A percentile compares a stretch with the other conserved stretches of the same genome.
Evolutionary conservation across 164 flowering plant genomes (phyloP).

Genomic region (Sextonia rubra): DNA sequence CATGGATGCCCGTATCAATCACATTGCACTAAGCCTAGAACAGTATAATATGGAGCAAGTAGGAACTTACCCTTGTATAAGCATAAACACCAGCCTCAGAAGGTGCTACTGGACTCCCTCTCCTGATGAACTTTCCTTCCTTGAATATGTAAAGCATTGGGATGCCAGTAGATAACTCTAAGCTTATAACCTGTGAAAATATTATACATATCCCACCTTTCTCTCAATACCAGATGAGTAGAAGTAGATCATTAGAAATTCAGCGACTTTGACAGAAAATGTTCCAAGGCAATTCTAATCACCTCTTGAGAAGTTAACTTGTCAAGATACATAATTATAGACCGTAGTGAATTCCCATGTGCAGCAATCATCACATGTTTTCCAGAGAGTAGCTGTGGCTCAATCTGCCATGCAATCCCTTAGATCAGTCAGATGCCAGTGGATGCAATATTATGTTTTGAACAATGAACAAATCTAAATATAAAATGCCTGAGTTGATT

Average conservation of each 20-base stretch:
- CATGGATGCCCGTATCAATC: not conserved
- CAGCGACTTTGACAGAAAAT: not conserved
- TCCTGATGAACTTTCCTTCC: constrained; percentile 79
- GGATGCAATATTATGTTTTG: not conserved
- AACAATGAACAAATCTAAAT: not conserved
- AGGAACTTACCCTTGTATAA: constrained; percentile 72
- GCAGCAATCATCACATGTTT: constrained; percentile 97
- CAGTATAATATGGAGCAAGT: constrained; percentile 1
- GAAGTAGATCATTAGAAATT: not conserved
- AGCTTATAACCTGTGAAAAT: constrained; percentile 66
- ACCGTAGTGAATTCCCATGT: constrained; percentile 94
- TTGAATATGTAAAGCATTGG: constrained; percentile 97
- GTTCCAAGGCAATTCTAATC: not conserved
- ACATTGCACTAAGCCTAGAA: not conserved
- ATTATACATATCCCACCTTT: constrained; percentile 2
- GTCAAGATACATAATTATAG: constrained; percentile 99
- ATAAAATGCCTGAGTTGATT: not conserved
- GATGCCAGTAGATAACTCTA: constrained; percentile 90
- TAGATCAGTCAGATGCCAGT: constrained; percentile 16
- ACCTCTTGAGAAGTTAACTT: constrained; percentile 96
- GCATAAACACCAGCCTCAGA: constrained; percentile 98
- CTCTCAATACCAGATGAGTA: not conserved
- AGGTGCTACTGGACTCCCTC: constrained; percentile 94
- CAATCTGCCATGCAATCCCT: constrained; percentile 54
- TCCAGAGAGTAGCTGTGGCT: constrained; percentile 71